Base-by-base conservation (phyloP, 1,284 basidiomycete species). In the Meripilus lineatus region DNA sequence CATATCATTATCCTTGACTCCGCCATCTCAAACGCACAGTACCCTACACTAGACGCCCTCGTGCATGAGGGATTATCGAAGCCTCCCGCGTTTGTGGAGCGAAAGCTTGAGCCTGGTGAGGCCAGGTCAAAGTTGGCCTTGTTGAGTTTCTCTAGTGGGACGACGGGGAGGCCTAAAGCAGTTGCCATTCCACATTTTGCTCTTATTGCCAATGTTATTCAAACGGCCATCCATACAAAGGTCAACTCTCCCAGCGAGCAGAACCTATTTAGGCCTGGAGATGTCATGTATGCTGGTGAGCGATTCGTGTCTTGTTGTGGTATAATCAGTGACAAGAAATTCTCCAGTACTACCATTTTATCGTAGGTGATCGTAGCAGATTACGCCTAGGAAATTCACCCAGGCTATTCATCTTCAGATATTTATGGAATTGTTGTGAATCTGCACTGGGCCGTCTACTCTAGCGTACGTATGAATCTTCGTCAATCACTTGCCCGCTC, bases 121-220 rank as follows among this genome's bases (percentile, higher is more conserved):
- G 77, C 69, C 13, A 78, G 72, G 58, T 77, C 68, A 10, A 80
- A 81, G 48, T 51, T 89, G 3, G 89, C 88, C 1, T 83, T 90
- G 53, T 63, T 88, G 32, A 81, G 73, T 43, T 89, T 90, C 58
- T 88, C 84, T 1, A 85, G 81, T 40, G 88, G 88, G 21, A 91
- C 89, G 2, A 91, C 88, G 50, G 87, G 87, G 7, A 77, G 75
- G 53, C 84, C 88, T 2, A 90, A 90, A 77, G 85, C 84, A 5
- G 81, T 89, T 20, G 71, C 70, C 15, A 85, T 89, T 50, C 68
- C 86, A 1, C 86, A 89, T 57, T 78, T 75, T 55, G 61, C 75
- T 2, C 70, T 84, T 2, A 78, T 87, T 38, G 74, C 81, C 26
- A 89, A 88, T 56, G 61, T 84, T 4, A 61, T 85, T 14, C 83